phyloP scores from a whole-genome alignment of 192 early-diverging fungal genomes.

The Coemansia sp. region DNA sequence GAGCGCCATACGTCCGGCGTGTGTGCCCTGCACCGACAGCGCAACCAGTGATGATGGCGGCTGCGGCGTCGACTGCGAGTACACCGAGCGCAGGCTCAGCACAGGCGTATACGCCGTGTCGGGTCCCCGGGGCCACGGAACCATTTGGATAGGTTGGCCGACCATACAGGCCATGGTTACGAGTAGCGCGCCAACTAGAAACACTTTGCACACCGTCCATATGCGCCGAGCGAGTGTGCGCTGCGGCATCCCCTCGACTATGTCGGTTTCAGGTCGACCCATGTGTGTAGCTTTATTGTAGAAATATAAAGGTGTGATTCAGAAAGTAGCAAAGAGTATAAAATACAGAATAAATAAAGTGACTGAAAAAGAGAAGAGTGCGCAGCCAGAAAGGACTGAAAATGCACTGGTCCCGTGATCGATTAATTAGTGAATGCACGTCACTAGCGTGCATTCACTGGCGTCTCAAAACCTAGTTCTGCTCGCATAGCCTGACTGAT shows the following conservation, averaged over 20 bases:
- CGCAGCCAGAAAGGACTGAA: conserved; percentile 1
- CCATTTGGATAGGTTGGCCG: conserved; percentile 34
- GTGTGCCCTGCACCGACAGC: conserved; percentile 43
- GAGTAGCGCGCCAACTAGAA: conserved; percentile 6
- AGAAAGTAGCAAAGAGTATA: neutral
- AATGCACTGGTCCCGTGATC: neutral
- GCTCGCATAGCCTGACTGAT: no score
- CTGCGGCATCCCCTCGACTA: neutral
- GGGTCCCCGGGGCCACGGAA: conserved; percentile 25
- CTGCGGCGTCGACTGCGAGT: conserved; percentile 45
- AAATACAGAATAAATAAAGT: neutral
- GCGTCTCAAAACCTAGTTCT: no score
- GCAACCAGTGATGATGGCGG: conserved; percentile 35
- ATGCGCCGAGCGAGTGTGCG: neutral
- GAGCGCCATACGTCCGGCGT: conserved; percentile 34
- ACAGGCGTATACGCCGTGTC: conserved; percentile 10
- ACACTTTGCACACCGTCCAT: neutral
- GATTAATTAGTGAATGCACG: neutral
- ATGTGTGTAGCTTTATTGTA: neutral
- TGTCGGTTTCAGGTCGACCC: neutral
- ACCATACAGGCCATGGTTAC: conserved; percentile 12
- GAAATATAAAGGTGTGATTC: neutral
- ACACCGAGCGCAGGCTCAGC: conserved; percentile 42
- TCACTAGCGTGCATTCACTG: neutral
- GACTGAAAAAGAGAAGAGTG: neutral